These are phyloP conservation scores for Apiospora arundinis DNA, from an alignment of 2,329 filamentous ascomycete genomes.

Conservation along the genomic window DNA sequence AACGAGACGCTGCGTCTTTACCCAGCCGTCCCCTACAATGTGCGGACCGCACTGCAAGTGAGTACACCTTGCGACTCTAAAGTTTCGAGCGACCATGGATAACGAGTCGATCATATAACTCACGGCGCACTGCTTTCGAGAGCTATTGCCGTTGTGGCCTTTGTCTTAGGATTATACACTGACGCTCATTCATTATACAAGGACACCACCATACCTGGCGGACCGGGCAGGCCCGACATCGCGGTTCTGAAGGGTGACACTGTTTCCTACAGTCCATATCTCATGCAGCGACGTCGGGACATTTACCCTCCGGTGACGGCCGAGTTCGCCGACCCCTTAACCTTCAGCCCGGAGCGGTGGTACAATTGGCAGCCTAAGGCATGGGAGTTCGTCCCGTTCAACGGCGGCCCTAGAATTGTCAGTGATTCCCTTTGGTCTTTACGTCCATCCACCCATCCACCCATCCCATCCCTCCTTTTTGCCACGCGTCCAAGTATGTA, in stretches of 20 bases:
- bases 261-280: conserved; percentile 56
- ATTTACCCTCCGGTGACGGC: conserved; percentile 58
- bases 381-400: conserved; percentile 57
- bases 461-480: neutral
- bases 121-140: neutral
- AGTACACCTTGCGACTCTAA: neutral
- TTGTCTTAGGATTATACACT: neutral
- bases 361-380: conserved; percentile 45
- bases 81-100: neutral
- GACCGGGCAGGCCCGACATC: conserved; percentile 40
- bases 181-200: conserved; percentile 6
- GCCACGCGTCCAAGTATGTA: neutral
- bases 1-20: conserved; percentile 52
- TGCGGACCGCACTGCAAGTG: conserved; percentile 17
- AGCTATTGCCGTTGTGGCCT: neutral
- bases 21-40: conserved; percentile 67
- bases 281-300: conserved; percentile 57
- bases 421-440: conserved; percentile 36
- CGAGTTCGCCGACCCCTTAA: conserved; percentile 32
- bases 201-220: conserved; percentile 34
- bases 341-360: conserved; percentile 57
- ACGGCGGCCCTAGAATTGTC: conserved; percentile 52
- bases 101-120: neutral
- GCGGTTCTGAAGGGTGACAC: conserved; percentile 54
- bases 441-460: neutral